Evolutionary conservation across 139 green algal species (phyloP), one percentile per base, ranked within the genome.

Genomic region (Nannochloris sp.): DNA sequence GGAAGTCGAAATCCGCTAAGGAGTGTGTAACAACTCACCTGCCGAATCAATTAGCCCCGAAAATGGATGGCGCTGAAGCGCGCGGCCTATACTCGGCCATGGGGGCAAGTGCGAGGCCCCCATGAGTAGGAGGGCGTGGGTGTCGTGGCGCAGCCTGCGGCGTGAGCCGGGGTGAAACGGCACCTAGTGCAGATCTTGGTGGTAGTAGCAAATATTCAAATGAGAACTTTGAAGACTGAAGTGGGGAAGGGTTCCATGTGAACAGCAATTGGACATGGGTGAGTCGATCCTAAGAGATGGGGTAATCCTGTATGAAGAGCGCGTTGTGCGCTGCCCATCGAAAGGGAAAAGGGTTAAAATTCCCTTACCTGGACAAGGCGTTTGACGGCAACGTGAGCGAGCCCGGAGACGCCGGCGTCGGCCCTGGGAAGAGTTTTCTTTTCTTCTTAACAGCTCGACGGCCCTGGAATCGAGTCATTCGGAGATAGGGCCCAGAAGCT

Each of bases 1-100:
- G 87, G 87, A 95, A 95, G 87, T 93, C 87, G 86, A 86, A 93
- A 95, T 86, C 86, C 87, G 87, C 87, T 95, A 93, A 93, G 85
- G 88, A 95, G 85, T 95, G 88, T 93, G 88, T 93, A 95, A 95
- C 86, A 93, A 93, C 86, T 92, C 86, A 92, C 86, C 88, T 92
- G 86, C 86, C 88, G 86, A 95, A 93, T 95, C 78, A 89, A 93
- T 87, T 90, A 91, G 83, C 85, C 85, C 85, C 82, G 85, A 95
- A 95, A 95, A 92, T 95, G 87, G 86, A 95, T 95, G 85, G 84
- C 87, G 85, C 87, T 93, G 65, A 93, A 93, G 85, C 81, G 87
- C 70, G 81, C 74, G 78, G 85, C 83, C 81, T 88, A 94, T 88
- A 89, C 79, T 79, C 80, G 78, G 83, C 86, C 86, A 90, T 90